Conservation (phyloP, 2,329 filamentous ascomycete genomes). For the Domatiomyces catenatus region DNA sequence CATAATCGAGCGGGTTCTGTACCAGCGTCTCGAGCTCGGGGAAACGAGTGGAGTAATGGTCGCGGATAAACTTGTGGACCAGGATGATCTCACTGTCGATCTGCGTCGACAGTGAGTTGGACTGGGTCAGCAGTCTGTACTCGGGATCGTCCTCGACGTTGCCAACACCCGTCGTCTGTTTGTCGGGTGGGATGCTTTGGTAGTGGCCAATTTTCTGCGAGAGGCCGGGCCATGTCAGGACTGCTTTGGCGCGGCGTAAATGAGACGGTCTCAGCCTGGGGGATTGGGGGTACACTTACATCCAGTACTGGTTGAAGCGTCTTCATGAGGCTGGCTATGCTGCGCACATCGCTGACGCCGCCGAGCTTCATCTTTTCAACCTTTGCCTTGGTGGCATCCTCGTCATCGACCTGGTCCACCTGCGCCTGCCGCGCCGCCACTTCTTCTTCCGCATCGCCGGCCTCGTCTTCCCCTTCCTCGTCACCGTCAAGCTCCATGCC, state of each 20-base stretch:
- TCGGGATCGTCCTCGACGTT: constrained; percentile 86
- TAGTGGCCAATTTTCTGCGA: constrained; percentile 67
- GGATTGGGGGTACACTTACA: constrained; percentile 40
- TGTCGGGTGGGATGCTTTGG: constrained; percentile 51
- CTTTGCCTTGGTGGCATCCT: constrained; percentile 58
- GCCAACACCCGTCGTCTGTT: constrained; percentile 52
- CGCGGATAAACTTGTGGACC: constrained; percentile 90
- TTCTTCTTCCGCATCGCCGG: constrained; percentile 18
- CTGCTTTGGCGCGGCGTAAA: constrained; percentile 54
- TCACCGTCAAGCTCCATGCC: constrained; percentile 25
- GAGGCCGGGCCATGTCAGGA: constrained; percentile 48
- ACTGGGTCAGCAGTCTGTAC: constrained; percentile 74
- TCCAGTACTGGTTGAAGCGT: constrained; percentile 65
- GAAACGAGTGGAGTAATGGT: constrained; percentile 88
- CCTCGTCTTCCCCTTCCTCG: constrained; percentile 12
- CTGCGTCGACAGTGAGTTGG: constrained; percentile 75
- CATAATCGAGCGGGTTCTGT: constrained; percentile 84
- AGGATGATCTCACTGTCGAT: constrained; percentile 87
- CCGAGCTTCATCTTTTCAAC: constrained; percentile 71
- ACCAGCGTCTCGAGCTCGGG: constrained; percentile 84
- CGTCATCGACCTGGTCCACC: constrained; percentile 44
- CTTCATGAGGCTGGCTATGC: constrained; percentile 66
- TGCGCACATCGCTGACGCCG: constrained; percentile 60
- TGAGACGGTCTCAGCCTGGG: constrained; percentile 25
- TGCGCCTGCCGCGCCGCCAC: constrained; percentile 31